Percentiles rank a stretch among this genome's conserved stretches.
Evolutionary conservation across 345 rosid genomes (phyloP).

Genomic region (Sonneratia alba): DNA sequence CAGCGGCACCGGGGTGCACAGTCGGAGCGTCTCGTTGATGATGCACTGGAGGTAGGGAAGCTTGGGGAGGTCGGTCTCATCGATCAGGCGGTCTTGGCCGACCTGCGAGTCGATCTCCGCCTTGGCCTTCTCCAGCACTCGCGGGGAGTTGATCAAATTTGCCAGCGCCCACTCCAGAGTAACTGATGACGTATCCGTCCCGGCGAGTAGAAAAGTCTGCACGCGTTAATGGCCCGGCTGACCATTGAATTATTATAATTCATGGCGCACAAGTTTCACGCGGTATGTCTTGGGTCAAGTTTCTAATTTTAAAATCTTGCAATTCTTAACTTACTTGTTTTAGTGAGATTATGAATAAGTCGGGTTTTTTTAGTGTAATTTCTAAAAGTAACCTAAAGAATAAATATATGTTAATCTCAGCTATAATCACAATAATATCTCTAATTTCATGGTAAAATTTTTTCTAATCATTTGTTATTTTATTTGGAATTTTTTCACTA

Average conservation of each 20-base stretch:
- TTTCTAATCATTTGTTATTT: too few relatives aligned
- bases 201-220: constrained; percentile 29
- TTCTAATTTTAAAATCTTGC: too few relatives aligned
- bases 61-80: constrained; percentile 28
- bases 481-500: too few relatives aligned
- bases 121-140: constrained; percentile 20
- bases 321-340: too few relatives aligned
- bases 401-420: too few relatives aligned
- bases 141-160: constrained; percentile 32
- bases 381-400: too few relatives aligned
- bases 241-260: neutral
- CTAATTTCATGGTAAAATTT: too few relatives aligned
- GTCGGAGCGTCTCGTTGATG: constrained; percentile 32
- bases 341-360: too few relatives aligned
- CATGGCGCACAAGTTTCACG: too few relatives aligned
- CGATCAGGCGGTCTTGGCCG: constrained; percentile 30
- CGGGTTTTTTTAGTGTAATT: too few relatives aligned
- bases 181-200: constrained; percentile 40
- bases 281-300: too few relatives aligned
- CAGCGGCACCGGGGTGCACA: constrained; percentile 36
- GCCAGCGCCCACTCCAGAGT: constrained; percentile 55
- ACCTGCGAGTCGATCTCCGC: constrained; percentile 24
- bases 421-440: too few relatives aligned
- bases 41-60: constrained; percentile 32
- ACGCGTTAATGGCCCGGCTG: neutral